Evolutionary conservation across 2,329 filamentous ascomycete species (phyloP), one percentile per base, ranked within the genome.

Genomic region (Paraconiothyrium brasiliense): DNA sequence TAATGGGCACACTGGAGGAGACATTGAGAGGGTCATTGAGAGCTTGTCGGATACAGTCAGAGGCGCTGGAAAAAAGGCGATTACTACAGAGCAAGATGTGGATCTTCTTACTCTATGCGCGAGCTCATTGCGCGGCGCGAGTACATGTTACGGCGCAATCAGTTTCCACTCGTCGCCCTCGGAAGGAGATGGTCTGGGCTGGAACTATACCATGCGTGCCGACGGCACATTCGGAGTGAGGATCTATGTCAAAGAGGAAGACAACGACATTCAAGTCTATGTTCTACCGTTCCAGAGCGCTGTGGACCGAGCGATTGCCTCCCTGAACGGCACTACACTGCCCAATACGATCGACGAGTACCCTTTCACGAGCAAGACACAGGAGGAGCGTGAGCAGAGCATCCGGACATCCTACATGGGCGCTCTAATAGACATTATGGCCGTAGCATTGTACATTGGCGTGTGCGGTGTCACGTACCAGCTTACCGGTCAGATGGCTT

Each of bases 381-480:
- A 87, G 54, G 80, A 90, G 55, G 86, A 95, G 78, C 86, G 90
- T 13, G 81, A 87, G 5, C 84, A 88, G 24, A 76, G 85, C 6
- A 90, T 97, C 60, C 86, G 91, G 9, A 82, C 84, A 10, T 76
- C 85, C 4, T 97, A 93, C 75, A 92, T 94, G 84, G 82, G 84
- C 1, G 84, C 88, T 2, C 86, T 97, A 61, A 90, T 92, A 71
- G 88, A 90, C 68, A 92, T 92, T 66, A 83, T 97, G 66, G 92
- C 85, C 16, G 89, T 96, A 22, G 89, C 89, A 0, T 93, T 96
- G 73, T 89, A 96, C 70, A 87, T 93, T 54, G 90, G 89, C 22
- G 85, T 95, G 58, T 89, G 95, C 49, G 92, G 92, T 58, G 86
- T 97, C 30, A 90, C 90, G 41, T 97, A 97, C 75, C 93, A 97